A percentile compares a stretch with the other conserved stretches of the same genome.
phyloP scores from a whole-genome alignment of 768 basidiomycete species.

The Phallus indusiatus region DNA sequence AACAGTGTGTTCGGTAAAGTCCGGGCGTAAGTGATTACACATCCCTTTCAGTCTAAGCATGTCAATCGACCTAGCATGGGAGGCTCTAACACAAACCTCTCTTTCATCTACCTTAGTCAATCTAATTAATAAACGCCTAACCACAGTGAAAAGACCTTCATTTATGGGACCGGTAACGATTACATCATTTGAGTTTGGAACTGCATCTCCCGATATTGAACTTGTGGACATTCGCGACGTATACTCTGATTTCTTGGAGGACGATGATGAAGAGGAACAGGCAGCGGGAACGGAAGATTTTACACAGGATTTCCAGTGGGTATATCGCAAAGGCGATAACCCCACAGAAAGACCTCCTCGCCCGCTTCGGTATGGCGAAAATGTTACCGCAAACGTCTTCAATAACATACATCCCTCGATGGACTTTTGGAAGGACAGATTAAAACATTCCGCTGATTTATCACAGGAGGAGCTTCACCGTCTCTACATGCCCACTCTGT shows the following conservation, averaged over 20 bases:
- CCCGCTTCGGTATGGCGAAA: slow-evolving; percentile 57
- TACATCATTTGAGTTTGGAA: slow-evolving; percentile 81
- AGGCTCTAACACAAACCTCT: slow-evolving; percentile 55
- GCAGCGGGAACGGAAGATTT: slow-evolving; percentile 45
- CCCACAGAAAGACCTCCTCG: slow-evolving; percentile 56
- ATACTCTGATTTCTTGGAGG: slow-evolving; percentile 88
- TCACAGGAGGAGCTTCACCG: slow-evolving; percentile 15
- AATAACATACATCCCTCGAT: slow-evolving; percentile 35
- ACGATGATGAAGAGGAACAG: slow-evolving; percentile 52
- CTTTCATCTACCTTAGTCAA: slow-evolving; percentile 62
- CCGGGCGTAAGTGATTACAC: not conserved
- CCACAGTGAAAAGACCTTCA: slow-evolving; percentile 65
- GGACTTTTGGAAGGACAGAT: slow-evolving; percentile 33
- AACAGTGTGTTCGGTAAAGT: too few relatives aligned
- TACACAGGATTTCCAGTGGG: slow-evolving; percentile 80
- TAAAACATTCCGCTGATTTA: slow-evolving; percentile 25
- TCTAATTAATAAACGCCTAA: slow-evolving; percentile 71
- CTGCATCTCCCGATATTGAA: slow-evolving; percentile 72
- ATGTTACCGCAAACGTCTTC: slow-evolving; percentile 49
- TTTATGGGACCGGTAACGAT: slow-evolving; percentile 92
- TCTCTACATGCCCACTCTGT: not conserved
- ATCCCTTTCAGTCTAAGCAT: slow-evolving; percentile 30
- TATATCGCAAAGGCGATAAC: slow-evolving; percentile 53
- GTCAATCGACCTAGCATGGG: slow-evolving; percentile 97
- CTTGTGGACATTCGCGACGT: slow-evolving; percentile 90